These are phyloP conservation scores for Tolypocladium inflatum DNA, from an alignment of 2,329 filamentous ascomycete genomes.

Conservation along the genomic window DNA sequence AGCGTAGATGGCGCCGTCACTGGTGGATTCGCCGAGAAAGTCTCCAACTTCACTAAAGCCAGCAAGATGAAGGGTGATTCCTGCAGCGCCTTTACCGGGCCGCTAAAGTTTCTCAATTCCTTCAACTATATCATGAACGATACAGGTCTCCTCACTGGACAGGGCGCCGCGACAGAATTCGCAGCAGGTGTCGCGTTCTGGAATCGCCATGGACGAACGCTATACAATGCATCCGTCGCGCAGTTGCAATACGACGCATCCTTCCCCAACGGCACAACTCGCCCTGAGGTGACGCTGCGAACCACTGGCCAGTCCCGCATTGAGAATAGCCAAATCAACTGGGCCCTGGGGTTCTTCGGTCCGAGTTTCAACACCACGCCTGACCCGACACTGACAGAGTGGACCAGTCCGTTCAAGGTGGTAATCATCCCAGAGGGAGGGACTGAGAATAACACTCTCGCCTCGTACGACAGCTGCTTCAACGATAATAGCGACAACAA, in stretches of 20 bases:
- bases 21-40: slow-evolving; percentile 36
- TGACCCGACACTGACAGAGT: slow-evolving; percentile 26
- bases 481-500: slow-evolving; percentile 24
- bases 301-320: slow-evolving; percentile 46
- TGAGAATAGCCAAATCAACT: slow-evolving; percentile 42
- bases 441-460: slow-evolving; percentile 63
- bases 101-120: slow-evolving; percentile 41
- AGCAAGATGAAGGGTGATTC: slow-evolving; percentile 14
- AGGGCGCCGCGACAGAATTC: slow-evolving; percentile 41
- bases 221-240: slow-evolving; percentile 38
- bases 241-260: slow-evolving; percentile 37
- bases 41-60: slow-evolving; percentile 31
- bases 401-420: slow-evolving; percentile 36
- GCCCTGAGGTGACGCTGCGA: slow-evolving; percentile 39
- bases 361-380: slow-evolving; percentile 28
- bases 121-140: slow-evolving; percentile 37
- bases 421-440: slow-evolving; percentile 54
- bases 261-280: slow-evolving; percentile 32
- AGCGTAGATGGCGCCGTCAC: slow-evolving; percentile 40
- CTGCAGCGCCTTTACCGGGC: slow-evolving; percentile 23
- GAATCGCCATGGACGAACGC: slow-evolving; percentile 41
- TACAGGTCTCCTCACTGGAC: slow-evolving; percentile 32
- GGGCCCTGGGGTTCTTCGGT: slow-evolving; percentile 43
- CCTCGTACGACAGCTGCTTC: slow-evolving; percentile 26
- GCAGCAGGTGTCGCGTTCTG: slow-evolving; percentile 39